A percentile compares a stretch with the other conserved stretches of the same genome.
Conservation (phyloP, 805 yeast genomes). For the Candida caryicola region DNA sequence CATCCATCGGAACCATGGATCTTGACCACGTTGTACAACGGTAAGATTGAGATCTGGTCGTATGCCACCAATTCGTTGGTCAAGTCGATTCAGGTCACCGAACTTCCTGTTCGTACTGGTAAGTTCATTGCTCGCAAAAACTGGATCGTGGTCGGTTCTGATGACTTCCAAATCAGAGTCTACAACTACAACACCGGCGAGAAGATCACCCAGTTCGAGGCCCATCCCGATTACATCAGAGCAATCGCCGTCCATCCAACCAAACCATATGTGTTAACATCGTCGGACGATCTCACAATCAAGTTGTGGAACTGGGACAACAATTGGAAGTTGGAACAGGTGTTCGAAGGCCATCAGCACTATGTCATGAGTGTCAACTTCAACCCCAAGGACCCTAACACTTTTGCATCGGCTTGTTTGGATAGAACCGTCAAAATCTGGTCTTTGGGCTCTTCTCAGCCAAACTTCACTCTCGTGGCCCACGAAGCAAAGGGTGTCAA, state of each 20-base stretch:
- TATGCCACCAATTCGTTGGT: constrained; percentile 82
- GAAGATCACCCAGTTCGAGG: constrained; percentile 91
- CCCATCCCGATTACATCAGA: constrained; percentile 96
- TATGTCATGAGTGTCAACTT: constrained; percentile 92
- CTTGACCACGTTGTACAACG: constrained; percentile 85
- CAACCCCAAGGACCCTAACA: constrained; percentile 96
- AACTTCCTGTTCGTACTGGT: constrained; percentile 94
- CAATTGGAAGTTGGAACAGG: constrained; percentile 85
- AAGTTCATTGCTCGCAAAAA: constrained; percentile 92
- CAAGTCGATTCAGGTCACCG: constrained; percentile 90
- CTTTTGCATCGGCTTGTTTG: constrained; percentile 95
- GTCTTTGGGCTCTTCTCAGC: constrained; percentile 83
- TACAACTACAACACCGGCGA: constrained; percentile 95
- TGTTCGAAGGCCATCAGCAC: constrained; percentile 93
- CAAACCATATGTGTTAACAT: constrained; percentile 83
- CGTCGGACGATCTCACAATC: constrained; percentile 87
- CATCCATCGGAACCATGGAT: constrained; percentile 99
- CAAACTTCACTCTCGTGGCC: constrained; percentile 88
- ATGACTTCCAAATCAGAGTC: constrained; percentile 91
- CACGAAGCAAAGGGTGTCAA: constrained; percentile 94
- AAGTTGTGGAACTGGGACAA: constrained; percentile 98
- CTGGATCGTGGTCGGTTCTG: constrained; percentile 96
- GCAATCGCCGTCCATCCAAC: constrained; percentile 92
- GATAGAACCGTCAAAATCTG: constrained; percentile 96
- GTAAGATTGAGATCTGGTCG: constrained; percentile 90